phyloP scores from a whole-genome alignment of 129 eudicot species.

The Erigeron canadensis region DNA sequence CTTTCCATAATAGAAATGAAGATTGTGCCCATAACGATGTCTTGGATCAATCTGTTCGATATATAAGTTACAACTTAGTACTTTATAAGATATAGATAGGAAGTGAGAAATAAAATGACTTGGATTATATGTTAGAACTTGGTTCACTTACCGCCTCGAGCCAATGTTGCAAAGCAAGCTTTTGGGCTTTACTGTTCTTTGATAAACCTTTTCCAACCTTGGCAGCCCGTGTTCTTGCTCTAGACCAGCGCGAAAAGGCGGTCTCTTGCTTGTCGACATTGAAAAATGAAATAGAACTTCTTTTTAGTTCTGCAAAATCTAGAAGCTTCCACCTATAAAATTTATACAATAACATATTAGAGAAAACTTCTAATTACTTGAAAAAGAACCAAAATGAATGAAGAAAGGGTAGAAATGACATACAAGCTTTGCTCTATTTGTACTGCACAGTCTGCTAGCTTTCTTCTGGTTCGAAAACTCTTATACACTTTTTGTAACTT shows the following conservation, averaged over 20 bases:
- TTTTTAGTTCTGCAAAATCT: constrained; percentile 90
- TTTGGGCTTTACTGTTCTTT: constrained; percentile 65
- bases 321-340: constrained; percentile 78
- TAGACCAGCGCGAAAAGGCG: constrained; percentile 91
- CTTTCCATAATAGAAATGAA: constrained; percentile 67
- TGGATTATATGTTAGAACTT: background rate
- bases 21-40: constrained; percentile 87
- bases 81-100: background rate
- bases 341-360: constrained; percentile 12
- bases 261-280: constrained; percentile 88
- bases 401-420: constrained; percentile 2
- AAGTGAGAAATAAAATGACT: background rate
- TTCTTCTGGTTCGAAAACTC: constrained; percentile 93
- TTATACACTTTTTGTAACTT: constrained; percentile 98
- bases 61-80: background rate
- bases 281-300: constrained; percentile 91
- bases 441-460: constrained; percentile 96
- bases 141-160: constrained; percentile 73
- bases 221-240: constrained; percentile 98
- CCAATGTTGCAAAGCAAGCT: constrained; percentile 85
- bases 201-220: constrained; percentile 81
- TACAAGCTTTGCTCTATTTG: constrained; percentile 94
- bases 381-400: background rate
- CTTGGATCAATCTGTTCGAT: constrained; percentile 71
- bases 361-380: background rate